phyloP scores from a whole-genome alignment of 306 rosid genomes.

The Abrus precatorius region DNA sequence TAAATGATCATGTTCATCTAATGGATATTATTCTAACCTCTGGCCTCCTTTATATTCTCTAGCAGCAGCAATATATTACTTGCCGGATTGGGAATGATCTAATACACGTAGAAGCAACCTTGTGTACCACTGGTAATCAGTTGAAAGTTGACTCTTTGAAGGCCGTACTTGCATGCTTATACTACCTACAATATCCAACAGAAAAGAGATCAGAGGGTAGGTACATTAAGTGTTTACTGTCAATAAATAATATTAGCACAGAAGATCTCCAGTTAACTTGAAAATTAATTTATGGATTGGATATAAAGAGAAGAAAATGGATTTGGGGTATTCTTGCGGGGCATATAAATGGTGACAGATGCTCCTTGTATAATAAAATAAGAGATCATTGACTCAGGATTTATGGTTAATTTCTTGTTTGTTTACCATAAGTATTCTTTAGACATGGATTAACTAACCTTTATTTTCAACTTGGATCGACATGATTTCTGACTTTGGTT shows the following conservation, averaged over 20 bases:
- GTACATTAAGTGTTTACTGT: slow-evolving; percentile 39
- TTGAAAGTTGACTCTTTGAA: slow-evolving; percentile 70
- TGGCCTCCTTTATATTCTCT: slow-evolving; percentile 39
- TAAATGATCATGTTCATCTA: slow-evolving; percentile 26
- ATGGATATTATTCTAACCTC: slow-evolving; percentile 51
- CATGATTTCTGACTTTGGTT: background rate
- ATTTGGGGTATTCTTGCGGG: slow-evolving; percentile 21
- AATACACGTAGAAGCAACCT: slow-evolving; percentile 57
- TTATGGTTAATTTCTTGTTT: background rate
- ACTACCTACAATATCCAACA: slow-evolving; percentile 74
- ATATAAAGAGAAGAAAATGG: background rate
- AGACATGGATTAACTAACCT: slow-evolving; percentile 11
- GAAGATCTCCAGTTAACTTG: slow-evolving; percentile 38
- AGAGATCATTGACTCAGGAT: background rate
- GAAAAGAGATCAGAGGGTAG: slow-evolving; percentile 91
- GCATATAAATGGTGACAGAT: slow-evolving; percentile 8
- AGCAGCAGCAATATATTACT: slow-evolving; percentile 63
- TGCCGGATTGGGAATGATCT: slow-evolving; percentile 71
- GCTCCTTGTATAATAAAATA: slow-evolving; percentile 8
- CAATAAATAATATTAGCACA: slow-evolving; percentile 8
- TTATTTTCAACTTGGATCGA: background rate
- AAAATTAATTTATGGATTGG: slow-evolving; percentile 27
- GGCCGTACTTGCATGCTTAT: slow-evolving; percentile 83
- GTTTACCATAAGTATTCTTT: background rate
- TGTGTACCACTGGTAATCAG: slow-evolving; percentile 56